A percentile compares a stretch with the other conserved stretches of the same genome.
Conservation (phyloP, 108 stramenopile genomes). For the Cafeteria roenbergensis region DNA sequence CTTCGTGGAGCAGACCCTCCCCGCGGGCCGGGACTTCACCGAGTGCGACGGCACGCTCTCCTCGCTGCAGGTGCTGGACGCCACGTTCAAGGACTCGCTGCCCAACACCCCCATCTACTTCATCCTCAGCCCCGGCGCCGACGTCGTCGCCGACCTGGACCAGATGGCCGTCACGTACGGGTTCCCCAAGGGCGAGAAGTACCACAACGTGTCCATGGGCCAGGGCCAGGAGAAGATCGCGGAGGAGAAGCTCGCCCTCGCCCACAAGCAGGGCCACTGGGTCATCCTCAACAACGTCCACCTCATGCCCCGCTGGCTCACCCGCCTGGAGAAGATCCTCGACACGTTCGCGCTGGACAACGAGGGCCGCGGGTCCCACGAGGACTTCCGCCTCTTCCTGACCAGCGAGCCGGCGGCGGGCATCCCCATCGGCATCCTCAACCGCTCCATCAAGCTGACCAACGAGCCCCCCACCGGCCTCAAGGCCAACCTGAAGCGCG, state of each 20-base stretch:
- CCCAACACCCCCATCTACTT: conserved; percentile 74
- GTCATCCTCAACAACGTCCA: conserved; percentile 80
- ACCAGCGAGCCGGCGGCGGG: conserved; percentile 61
- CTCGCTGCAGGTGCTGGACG: conserved; percentile 59
- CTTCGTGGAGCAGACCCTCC: conserved; percentile 57
- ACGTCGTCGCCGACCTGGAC: conserved; percentile 72
- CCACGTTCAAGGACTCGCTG: conserved; percentile 55
- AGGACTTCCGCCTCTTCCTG: conserved; percentile 68
- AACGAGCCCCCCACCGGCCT: conserved; percentile 78
- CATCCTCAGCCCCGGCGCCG: conserved; percentile 71
- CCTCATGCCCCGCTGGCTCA: conserved; percentile 71
- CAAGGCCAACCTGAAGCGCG: conserved; percentile 76
- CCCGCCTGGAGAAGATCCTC: conserved; percentile 70
- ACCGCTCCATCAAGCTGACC: conserved; percentile 77
- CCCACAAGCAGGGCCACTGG: conserved; percentile 76
- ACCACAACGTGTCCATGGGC: conserved; percentile 81
- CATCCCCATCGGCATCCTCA: conserved; percentile 73
- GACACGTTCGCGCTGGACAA: conserved; percentile 49
- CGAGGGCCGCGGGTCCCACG: conserved; percentile 56
- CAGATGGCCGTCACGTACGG: conserved; percentile 60
- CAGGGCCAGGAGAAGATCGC: conserved; percentile 77
- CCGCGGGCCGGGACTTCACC: conserved; percentile 58
- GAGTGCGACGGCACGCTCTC: conserved; percentile 70
- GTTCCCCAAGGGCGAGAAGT: conserved; percentile 59
- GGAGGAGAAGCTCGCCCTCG: conserved; percentile 66